A percentile compares a stretch with the other conserved stretches of the same genome.
phyloP scores from a whole-genome alignment of 306 rosid genomes.

The Quercus suber region DNA sequence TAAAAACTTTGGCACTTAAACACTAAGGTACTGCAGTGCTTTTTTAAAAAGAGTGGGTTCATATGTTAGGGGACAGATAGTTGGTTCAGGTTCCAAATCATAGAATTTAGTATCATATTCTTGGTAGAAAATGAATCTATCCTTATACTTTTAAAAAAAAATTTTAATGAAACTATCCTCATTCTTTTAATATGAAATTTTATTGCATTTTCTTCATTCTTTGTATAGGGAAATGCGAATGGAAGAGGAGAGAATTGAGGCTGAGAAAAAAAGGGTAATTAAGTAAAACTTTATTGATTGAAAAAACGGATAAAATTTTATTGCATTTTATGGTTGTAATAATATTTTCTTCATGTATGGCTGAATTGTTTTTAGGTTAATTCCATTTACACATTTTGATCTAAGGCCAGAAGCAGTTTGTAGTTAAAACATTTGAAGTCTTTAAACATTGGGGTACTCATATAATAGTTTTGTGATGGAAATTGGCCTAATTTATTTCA shows the following conservation, averaged over 20 bases:
- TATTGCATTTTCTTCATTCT: conserved; percentile 16
- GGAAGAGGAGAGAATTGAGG: conserved; percentile 94
- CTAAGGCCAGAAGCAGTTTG: neutral
- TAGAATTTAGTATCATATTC: neutral
- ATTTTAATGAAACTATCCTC: neutral
- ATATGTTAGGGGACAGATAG: neutral
- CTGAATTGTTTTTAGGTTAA: neutral
- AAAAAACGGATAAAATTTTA: conserved; percentile 59
- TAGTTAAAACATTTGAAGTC: neutral
- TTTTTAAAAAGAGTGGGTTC: too few species aligned
- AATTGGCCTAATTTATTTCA: neutral
- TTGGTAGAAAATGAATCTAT: neutral
- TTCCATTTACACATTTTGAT: neutral
- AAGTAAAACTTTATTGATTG: neutral
- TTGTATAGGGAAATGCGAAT: conserved; percentile 77
- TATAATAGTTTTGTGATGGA: neutral
- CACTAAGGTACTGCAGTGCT: too few species aligned
- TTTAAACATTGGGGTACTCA: neutral
- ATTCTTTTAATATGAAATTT: neutral
- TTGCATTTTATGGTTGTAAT: neutral
- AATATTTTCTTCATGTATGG: neutral
- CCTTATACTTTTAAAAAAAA: neutral
- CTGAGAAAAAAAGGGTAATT: conserved; percentile 85
- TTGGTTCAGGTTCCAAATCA: neutral
- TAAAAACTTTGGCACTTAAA: neutral